phyloP scores from a whole-genome alignment of 225 moss, liverwort and hornwort species.

The Polytrichum formosum region DNA sequence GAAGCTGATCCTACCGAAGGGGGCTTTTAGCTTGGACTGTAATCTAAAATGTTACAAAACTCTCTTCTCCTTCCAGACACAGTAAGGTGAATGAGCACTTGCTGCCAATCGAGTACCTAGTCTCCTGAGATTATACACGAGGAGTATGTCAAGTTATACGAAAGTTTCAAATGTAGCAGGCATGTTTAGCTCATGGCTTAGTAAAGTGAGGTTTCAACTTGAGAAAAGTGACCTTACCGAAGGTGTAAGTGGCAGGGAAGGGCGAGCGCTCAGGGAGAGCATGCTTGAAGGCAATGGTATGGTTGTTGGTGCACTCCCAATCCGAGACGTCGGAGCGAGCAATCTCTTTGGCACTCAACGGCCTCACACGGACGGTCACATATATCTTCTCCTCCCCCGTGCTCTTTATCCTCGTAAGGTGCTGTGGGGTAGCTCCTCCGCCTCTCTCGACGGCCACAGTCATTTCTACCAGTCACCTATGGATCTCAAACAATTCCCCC shows the following conservation, averaged over 20 bases:
- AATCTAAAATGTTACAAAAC: too few species aligned
- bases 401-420: slow-evolving; percentile 24
- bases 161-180: too few species aligned
- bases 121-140: too few species aligned
- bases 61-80: too few species aligned
- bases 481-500: too few species aligned
- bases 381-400: slow-evolving; percentile 89
- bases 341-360: slow-evolving; percentile 75
- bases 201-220: too few species aligned
- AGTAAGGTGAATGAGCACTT: too few species aligned
- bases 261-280: slow-evolving; percentile 69
- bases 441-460: slow-evolving; percentile 47
- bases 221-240: slow-evolving; percentile 38
- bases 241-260: slow-evolving; percentile 59
- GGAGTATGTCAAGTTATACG: too few species aligned
- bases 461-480: slow-evolving; percentile 15
- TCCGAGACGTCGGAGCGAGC: slow-evolving; percentile 68
- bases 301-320: slow-evolving; percentile 72
- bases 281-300: slow-evolving; percentile 62
- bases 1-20: too few species aligned
- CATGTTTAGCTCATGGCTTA: too few species aligned
- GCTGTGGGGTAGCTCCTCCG: slow-evolving; percentile 35
- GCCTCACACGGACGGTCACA: slow-evolving; percentile 89
- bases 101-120: too few species aligned
- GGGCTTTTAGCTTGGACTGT: too few species aligned